Evolutionary conservation across 192 early-diverging fungal species (phyloP), one percentile per base, ranked within the genome.

Genomic region (Coemansia aciculifera): DNA sequence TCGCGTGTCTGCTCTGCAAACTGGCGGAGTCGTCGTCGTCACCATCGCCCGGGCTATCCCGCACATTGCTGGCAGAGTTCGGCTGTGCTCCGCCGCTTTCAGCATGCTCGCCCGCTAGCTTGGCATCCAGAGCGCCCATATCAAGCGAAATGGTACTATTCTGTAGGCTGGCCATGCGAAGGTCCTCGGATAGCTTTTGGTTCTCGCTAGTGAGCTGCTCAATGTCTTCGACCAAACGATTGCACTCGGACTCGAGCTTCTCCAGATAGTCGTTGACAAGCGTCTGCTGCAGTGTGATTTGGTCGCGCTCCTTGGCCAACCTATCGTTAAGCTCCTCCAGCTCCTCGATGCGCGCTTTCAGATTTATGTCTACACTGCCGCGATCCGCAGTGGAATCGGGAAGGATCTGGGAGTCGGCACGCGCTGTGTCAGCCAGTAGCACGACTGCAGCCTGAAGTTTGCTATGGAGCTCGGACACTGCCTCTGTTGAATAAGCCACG

Each of bases 141-240:
- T 81, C 83, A 24, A 86, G 77, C 44, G 85, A 73, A 2, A 77
- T 62, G 9, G 78, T 74, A 67, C 83, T 86, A 49, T 83, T 83
- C 13, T 78, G 81, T 4, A 83, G 63, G 40, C 84, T 85, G 13
- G 71, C 75, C 12, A 67, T 68, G 23, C 78, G 66, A 39, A 85
- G 71, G 27, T 85, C 79, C 48, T 81, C 84, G 24, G 62, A 44
- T 42, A 85, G 51, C 64, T 68, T 74, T 27, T 74, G 69, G 62
- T 85, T 85, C 70, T 91, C 89, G 0, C 81, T 77, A 60, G 86
- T 87, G 40, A 93, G 71, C 64, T 84, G 84, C 66, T 93, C 91
- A 44, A 91, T 86, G 65, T 93, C 91, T n/a, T 90, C 89, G 70
- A 89, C 87, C 43, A 91, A 77, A 59, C 90, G 87, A 39, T 90